A percentile compares a stretch with the other conserved stretches of the same genome.
Evolutionary conservation across 306 rosid genomes (phyloP).

Genomic region (Comarum palustre): DNA sequence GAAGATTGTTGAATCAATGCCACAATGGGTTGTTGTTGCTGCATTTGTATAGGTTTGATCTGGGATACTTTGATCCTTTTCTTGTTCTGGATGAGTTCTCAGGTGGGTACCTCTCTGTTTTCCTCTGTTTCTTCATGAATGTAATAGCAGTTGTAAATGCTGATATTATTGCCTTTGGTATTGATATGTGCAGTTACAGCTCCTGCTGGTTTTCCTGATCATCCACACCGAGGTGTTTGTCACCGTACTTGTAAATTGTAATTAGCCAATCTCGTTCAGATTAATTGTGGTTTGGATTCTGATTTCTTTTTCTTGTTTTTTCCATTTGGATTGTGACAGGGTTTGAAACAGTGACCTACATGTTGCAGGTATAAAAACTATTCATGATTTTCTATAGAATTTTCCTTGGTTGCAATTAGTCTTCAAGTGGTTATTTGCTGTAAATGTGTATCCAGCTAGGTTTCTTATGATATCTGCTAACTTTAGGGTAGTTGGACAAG

Average conservation of each 20-base stretch:
- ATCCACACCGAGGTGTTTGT: slow-evolving; percentile 84
- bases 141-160: no score
- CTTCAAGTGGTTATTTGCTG: background rate
- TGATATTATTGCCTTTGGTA: background rate
- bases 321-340: slow-evolving; percentile 46
- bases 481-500: background rate
- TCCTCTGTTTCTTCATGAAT: slow-evolving; percentile 19
- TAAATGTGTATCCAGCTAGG: slow-evolving; percentile 1
- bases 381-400: background rate
- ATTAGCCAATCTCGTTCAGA: background rate
- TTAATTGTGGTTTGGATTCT: slow-evolving; percentile 21
- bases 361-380: slow-evolving; percentile 72
- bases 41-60: slow-evolving; percentile 66
- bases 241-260: background rate
- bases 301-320: slow-evolving; percentile 19
- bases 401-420: background rate
- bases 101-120: slow-evolving; percentile 46
- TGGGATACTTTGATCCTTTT: slow-evolving; percentile 89
- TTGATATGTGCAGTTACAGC: slow-evolving; percentile 56
- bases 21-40: slow-evolving; percentile 8
- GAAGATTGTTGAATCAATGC: slow-evolving; percentile 15
- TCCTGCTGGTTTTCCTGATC: slow-evolving; percentile 99
- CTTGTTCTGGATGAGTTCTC: slow-evolving; percentile 93
- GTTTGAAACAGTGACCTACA: slow-evolving; percentile 96
- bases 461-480: background rate